Evolutionary conservation across 768 basidiomycete genomes (phyloP), one percentile per base, ranked within the genome.

Genomic region (Pleurotus pulmonarius): DNA sequence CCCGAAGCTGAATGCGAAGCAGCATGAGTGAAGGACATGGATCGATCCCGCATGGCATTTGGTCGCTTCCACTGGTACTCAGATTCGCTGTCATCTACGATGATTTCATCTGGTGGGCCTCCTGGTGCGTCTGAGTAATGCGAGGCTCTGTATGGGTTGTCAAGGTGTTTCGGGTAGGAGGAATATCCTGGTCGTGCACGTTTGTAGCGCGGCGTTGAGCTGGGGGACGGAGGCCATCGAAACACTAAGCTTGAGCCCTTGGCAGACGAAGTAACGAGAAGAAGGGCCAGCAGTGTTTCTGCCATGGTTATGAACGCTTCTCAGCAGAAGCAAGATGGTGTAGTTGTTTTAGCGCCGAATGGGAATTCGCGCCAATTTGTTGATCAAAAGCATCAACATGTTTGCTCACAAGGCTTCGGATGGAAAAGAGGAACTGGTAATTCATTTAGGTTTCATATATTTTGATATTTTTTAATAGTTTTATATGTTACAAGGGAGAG

Each of bases 181-280:
- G 69, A 66, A 57, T 74, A 65, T 9, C 73, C 71, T 12, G 87
- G 88, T 25, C 77, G 75, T 3, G 92, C 83, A 49, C 94, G 85
- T 51, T 83, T 81, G 25, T 96, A 81, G 56, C 94, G 80, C 3
- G 85, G 77, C 4, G 83, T 78, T 1, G 83, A 72, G 11, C 72
- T 63, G 12, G 92, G 91, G 12, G 75, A 76, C 12, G 91, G 87
- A 0, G 94, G 94, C 88, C 92, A 96, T 59, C 90, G 79, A 67
- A 86, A 94, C 52, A 92, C 87, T 4, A 94, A 72, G 61, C 76
- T 87, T 8, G 86, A 83, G 24, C 89, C 91, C 64, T 86, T 90
- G 5, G 90, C 86, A 7, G 92, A 94, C 11, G 87, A 86, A 4
- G 91, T 91, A 43, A 93, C 90, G 37, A 97, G 82, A 3, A 95